phyloP scores from a whole-genome alignment of 768 basidiomycete species.

The Leucosporidium yakuticum region DNA sequence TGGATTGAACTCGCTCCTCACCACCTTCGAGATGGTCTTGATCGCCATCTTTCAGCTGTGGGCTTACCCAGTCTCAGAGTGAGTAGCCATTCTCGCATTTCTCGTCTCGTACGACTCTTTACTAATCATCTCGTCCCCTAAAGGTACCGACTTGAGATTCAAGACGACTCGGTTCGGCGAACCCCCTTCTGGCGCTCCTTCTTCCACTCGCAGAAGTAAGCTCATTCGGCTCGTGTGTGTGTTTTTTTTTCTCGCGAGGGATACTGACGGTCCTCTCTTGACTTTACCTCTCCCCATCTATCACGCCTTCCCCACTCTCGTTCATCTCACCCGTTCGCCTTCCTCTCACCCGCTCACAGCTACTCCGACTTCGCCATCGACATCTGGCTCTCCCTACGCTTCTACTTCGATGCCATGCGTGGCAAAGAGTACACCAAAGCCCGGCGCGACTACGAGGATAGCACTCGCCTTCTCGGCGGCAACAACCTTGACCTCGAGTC shows the following conservation, averaged over 20 bases:
- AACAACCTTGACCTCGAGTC: neutral
- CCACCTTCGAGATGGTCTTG: slow-evolving; percentile 63
- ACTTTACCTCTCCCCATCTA: too few species aligned
- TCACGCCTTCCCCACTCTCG: neutral
- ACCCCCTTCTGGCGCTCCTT: neutral
- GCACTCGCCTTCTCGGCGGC: neutral
- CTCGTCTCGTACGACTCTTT: neutral
- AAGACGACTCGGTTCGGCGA: neutral
- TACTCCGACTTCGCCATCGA: slow-evolving; percentile 4
- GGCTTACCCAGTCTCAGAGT: neutral
- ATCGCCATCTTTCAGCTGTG: slow-evolving; percentile 49
- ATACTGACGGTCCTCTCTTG: too few species aligned
- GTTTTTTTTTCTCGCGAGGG: too few species aligned
- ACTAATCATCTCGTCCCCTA: neutral
- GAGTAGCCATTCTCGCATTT: neutral
- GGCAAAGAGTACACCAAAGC: slow-evolving; percentile 1
- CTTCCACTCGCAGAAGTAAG: neutral
- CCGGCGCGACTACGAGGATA: neutral
- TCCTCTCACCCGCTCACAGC: neutral
- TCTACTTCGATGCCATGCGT: neutral
- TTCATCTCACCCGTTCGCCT: neutral
- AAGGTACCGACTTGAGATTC: neutral
- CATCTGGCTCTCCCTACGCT: neutral
- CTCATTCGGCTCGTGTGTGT: too few species aligned
- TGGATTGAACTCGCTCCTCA: slow-evolving; percentile 71